phyloP scores from a whole-genome alignment of 805 yeast species.

The Saccharomycopsis fermentans region DNA sequence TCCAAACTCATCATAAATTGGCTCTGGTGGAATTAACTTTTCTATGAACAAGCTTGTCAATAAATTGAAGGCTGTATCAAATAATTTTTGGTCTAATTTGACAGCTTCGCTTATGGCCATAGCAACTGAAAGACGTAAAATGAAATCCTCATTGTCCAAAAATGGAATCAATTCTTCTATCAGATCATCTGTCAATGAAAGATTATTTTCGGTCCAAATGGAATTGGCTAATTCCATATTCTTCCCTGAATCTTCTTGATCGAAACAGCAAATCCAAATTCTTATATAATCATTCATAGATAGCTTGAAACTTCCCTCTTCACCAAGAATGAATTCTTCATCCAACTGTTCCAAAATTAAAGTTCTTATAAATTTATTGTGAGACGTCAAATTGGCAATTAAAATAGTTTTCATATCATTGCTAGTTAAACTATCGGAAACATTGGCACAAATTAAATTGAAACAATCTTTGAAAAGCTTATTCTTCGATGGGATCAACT shows the following conservation, averaged over 20 bases:
- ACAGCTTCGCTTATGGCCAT: constrained; percentile 56
- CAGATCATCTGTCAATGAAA: constrained; percentile 35
- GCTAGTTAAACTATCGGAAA: constrained; percentile 49
- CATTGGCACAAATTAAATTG: constrained; percentile 63
- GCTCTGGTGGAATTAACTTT: constrained; percentile 65
- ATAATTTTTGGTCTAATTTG: constrained; percentile 20
- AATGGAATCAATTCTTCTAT: constrained; percentile 38
- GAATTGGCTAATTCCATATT: constrained; percentile 60
- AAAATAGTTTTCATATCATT: constrained; percentile 53
- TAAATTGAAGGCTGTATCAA: constrained; percentile 28
- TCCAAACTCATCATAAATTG: constrained; percentile 71
- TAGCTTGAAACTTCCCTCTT: constrained; percentile 25
- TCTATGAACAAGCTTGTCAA: constrained; percentile 48
- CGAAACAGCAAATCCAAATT: constrained; percentile 70
- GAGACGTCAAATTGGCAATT: constrained; percentile 39
- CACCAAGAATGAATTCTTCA: constrained; percentile 61
- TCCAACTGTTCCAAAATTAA: constrained; percentile 78
- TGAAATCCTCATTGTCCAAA: constrained; percentile 48
- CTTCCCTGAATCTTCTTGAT: constrained; percentile 41
- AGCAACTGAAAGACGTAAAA: constrained; percentile 66
- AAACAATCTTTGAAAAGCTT: constrained; percentile 79
- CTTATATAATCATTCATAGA: constrained; percentile 43
- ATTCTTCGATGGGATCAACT: constrained; percentile 56
- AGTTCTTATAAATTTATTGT: constrained; percentile 63
- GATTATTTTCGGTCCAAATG: constrained; percentile 76